A percentile compares a stretch with the other conserved stretches of the same genome.
These are phyloP conservation scores for Cucumis hystrix DNA, from an alignment of 306 rosid genomes.

Conservation along the genomic window DNA sequence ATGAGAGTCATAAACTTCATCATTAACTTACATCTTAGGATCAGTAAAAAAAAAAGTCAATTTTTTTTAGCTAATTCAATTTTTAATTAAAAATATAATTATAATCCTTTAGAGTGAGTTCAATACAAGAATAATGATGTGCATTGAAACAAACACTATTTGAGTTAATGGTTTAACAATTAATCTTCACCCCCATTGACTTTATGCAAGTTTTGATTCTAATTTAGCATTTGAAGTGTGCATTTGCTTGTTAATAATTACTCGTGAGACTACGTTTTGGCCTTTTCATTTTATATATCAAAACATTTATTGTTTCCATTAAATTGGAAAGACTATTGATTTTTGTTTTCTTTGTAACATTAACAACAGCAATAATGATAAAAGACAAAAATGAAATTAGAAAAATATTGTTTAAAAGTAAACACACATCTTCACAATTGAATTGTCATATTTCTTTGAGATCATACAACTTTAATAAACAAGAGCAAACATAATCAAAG, in stretches of 20 bases:
- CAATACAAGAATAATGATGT: neutral
- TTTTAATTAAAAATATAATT: neutral
- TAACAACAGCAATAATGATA: too few species aligned
- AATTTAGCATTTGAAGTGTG: neutral
- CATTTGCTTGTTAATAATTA: neutral
- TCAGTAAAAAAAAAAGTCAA: neutral
- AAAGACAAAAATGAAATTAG: too few species aligned
- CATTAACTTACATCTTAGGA: neutral
- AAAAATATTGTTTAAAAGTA: too few species aligned
- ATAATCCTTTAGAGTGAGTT: neutral
- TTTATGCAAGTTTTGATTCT: neutral
- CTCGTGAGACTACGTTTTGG: neutral
- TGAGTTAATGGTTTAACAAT: neutral
- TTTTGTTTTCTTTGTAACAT: too few species aligned
- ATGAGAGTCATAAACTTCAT: neutral
- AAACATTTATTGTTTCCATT: neutral
- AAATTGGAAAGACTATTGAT: too few species aligned
- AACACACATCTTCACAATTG: too few species aligned
- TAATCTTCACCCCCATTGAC: neutral
- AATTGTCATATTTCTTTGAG: too few species aligned
- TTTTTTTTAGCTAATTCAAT: neutral
- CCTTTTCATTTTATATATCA: neutral
- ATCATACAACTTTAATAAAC: too few species aligned
- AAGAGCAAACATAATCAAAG: too few species aligned
- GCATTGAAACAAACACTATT: neutral